Base-by-base conservation (phyloP, 2,329 filamentous ascomycete genomes). In the Ophiosphaerella herpotricha region DNA sequence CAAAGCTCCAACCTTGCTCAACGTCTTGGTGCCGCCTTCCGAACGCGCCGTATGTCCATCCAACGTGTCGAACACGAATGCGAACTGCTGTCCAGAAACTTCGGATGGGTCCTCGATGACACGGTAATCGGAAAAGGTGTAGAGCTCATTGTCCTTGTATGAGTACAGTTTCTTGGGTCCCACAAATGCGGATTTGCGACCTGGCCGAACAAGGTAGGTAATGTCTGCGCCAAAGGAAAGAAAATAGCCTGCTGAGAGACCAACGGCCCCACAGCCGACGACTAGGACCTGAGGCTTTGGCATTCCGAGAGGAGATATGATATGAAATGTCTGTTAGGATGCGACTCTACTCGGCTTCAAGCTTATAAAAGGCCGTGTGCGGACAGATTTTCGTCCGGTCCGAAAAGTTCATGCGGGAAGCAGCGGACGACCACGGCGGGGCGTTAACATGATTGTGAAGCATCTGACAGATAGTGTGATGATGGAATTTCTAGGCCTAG, bases 151-250 rank as follows among this genome's bases (percentile, higher is more conserved):
- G 9, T 50, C 48, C 42, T 60, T 60, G 44, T 65, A 65, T 8
- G 50, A 37, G 42, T 62, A 65, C 4, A 65, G 58, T 5, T 51
- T 37, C 36, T 58, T 62, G 9, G 62, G 62, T 6, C 55, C 33
- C 4, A 34, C 12, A 23, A 60, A 65, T 9, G 60, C 60, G 1
- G 55, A 21, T 23, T 34, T 52, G 31, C 62, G 62, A 32, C 60
- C 60, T 4, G 58, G 57, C 2, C 62, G 60, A 6, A 63, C 62
- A 13, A 65, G 58, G 39, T 54, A 65, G 29, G 57, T 65, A n/a
- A 63, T 58, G 21, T 57, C 49, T 31, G 58, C 56, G 9, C 48
- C 57, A 13, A 41, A 23, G 4, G 57, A 60, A 12, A 65, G 54
- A 26, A 51, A 31, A 33, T 62, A 62, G 4, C 62, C 62, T 43